These are phyloP conservation scores for Tagetes erecta DNA, from an alignment of 129 eudicot species.

Conservation along the genomic window DNA sequence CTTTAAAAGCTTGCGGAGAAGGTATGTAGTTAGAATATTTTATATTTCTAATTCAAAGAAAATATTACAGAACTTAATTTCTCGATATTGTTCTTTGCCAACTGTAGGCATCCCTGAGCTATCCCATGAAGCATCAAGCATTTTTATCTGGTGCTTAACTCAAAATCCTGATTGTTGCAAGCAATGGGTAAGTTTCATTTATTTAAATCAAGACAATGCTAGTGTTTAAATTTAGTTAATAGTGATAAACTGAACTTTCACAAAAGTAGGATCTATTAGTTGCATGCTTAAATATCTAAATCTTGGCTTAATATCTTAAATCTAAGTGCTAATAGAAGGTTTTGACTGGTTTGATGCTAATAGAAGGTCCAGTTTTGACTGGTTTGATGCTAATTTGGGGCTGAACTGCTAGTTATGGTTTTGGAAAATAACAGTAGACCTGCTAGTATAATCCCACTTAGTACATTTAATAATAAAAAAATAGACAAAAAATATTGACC, in stretches of 20 bases:
- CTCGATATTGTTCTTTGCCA: slow-evolving; percentile 18
- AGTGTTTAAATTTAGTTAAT: not conserved
- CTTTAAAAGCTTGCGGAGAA: slow-evolving; percentile 78
- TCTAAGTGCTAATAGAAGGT: not conserved
- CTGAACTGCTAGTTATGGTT: not conserved
- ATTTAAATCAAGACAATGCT: not conserved
- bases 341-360: not conserved
- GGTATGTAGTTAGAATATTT: slow-evolving; percentile 38
- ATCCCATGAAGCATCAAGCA: slow-evolving; percentile 63
- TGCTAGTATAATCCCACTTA: not conserved
- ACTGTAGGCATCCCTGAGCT: slow-evolving; percentile 68
- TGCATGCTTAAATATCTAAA: not conserved
- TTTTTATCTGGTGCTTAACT: slow-evolving; percentile 71
- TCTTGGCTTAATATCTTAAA: not conserved
- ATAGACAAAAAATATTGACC: not conserved
- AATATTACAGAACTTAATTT: not conserved
- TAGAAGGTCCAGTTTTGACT: not conserved
- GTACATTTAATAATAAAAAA: not conserved
- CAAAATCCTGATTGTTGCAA: slow-evolving; percentile 77
- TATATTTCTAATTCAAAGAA: not conserved
- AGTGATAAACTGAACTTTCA: not conserved
- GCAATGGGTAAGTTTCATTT: slow-evolving; percentile 77
- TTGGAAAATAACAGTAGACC: no score
- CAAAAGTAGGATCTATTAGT: not conserved
- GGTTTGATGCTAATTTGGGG: not conserved